Base-by-base conservation (phyloP, 441 rosid genomes). In the Pelargonium citronellum region DNA sequence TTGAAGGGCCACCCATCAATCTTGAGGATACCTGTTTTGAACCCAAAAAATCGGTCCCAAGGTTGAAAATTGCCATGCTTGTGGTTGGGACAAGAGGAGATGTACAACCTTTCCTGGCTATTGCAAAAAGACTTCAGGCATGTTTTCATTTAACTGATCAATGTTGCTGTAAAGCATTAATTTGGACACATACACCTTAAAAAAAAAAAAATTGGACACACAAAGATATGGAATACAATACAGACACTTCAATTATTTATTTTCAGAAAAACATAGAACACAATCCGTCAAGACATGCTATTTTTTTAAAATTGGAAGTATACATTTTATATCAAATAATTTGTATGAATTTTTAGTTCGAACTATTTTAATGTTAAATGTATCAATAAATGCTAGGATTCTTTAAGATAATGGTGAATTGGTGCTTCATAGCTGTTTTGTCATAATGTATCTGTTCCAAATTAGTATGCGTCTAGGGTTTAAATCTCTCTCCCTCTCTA, bases 1-100 rank as follows among this genome's bases (percentile, higher is more conserved):
- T 74, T 69, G 91, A 79, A 81, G 88, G 80, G 67, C 67, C 79
- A 68, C 71, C 87, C 20, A 72, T 83, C 62, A 75, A 60, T 76
- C 63, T 79, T 34, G 79, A 82, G 58, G 85, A 87, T 63, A 62
- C 64, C 71, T 67, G 71, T 30, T 67, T 72, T 34, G 87, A 81
- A 30, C 75, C 84, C 20, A 81, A 82, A 49, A 90, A 85, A 83
- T 64, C 90, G 24, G 73, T 95, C 71, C 98, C 98, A 2, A 85
- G 75, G 87, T 83, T 95, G 79, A 87, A 85, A 69, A 88, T 95
- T 74, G 87, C 77, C 69, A 85, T 95, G 55, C 98, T 92, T 76
- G 91, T 95, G 75, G 99, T 92, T 69, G 99, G 99, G 79, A 95
- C 99, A 43, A 91, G 98, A 79, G 99, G 99, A 86, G 98, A 95